Evolutionary conservation across 1,284 basidiomycete species (phyloP).

Genomic region (Taiwanofungus camphoratus): DNA sequence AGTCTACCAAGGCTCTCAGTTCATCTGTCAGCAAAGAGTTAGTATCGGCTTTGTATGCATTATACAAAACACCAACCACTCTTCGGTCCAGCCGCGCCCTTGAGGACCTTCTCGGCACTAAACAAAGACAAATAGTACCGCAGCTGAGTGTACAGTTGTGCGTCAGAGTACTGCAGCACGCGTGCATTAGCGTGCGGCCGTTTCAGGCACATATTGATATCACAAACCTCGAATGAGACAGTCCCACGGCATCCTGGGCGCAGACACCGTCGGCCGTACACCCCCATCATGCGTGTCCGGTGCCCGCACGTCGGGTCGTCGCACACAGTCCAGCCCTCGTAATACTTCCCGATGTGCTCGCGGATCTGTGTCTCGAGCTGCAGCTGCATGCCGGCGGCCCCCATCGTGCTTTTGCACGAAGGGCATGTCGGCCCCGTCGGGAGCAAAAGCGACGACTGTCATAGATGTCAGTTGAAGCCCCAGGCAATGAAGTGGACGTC

Average conservation of each 20-base stretch:
- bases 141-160: constrained; percentile 82
- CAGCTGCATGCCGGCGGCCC: constrained; percentile 59
- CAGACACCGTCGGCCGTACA: constrained; percentile 83
- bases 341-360: constrained; percentile 74
- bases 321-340: constrained; percentile 87
- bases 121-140: constrained; percentile 79
- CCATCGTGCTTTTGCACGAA: constrained; percentile 55
- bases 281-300: constrained; percentile 86
- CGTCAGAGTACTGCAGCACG: constrained; percentile 69
- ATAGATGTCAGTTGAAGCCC: neutral
- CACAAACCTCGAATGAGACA: constrained; percentile 70
- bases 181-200: too few relatives aligned
- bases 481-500: neutral
- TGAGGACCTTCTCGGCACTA: constrained; percentile 60
- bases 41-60: neutral
- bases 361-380: constrained; percentile 89
- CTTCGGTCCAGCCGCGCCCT: constrained; percentile 42
- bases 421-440: constrained; percentile 49
- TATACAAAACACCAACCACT: constrained; percentile 38
- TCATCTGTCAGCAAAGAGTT: constrained; percentile 40
- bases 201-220: too few relatives aligned
- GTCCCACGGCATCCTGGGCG: constrained; percentile 61
- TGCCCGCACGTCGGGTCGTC: constrained; percentile 82
- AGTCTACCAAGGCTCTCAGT: constrained; percentile 41
- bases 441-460: constrained; percentile 44